phyloP scores from a whole-genome alignment of 2,329 filamentous ascomycete genomes.

The Pseudogymnoascus sp. region DNA sequence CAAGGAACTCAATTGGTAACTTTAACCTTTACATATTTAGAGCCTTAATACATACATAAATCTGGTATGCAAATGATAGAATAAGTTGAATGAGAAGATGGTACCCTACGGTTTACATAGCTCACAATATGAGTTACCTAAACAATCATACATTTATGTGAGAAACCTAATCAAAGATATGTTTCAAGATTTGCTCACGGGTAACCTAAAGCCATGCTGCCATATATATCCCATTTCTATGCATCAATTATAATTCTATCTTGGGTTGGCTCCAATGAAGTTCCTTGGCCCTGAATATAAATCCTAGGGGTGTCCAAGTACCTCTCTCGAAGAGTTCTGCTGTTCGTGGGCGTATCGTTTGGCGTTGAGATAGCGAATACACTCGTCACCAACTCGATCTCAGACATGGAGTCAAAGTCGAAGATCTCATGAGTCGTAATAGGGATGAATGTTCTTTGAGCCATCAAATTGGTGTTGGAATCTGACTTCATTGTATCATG shows the following conservation, averaged over 20 bases:
- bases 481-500: conserved; percentile 9
- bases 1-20: neutral
- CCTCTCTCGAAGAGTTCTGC: neutral
- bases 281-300: neutral
- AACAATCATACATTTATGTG: neutral
- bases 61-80: neutral
- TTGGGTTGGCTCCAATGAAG: neutral
- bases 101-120: neutral
- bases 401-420: neutral
- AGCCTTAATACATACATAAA: neutral
- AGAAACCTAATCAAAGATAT: neutral
- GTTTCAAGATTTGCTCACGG: neutral
- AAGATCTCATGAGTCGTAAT: conserved; percentile 8
- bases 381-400: conserved; percentile 4
- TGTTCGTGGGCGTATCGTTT: neutral
- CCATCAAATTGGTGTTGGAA: conserved; percentile 13
- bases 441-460: conserved; percentile 11
- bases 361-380: conserved; percentile 6
- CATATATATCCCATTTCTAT: neutral
- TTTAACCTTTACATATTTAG: neutral
- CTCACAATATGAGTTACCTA: neutral
- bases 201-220: neutral
- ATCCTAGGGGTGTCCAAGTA: neutral
- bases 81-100: neutral
- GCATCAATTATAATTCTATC: neutral